Conservation (phyloP, 352 stramenopile species). For the Phytopythium cucurbitacearum region DNA sequence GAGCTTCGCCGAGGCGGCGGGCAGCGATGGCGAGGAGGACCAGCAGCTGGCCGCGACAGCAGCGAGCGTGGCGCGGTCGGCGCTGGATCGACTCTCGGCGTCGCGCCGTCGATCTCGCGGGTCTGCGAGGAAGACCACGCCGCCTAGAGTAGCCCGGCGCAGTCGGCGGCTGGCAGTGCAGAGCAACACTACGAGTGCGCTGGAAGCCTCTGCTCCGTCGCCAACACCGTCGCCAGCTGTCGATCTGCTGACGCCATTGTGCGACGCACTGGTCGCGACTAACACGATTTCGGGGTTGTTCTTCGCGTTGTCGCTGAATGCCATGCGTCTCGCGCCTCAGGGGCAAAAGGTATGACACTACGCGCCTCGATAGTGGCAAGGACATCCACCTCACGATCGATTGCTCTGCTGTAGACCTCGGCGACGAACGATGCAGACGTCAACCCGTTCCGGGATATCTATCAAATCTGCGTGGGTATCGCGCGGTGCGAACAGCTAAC, state of each 20-base stretch:
- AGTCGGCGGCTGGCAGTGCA: slow-evolving; percentile 18
- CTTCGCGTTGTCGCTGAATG: slow-evolving; percentile 33
- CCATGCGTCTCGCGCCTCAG: slow-evolving; percentile 15
- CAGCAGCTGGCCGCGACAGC: neutral
- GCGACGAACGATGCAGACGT: neutral
- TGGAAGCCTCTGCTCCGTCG: slow-evolving; percentile 2
- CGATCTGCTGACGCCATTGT: slow-evolving; percentile 24
- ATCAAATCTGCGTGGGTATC: slow-evolving; percentile 27
- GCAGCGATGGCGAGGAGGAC: slow-evolving; percentile 1
- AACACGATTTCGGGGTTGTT: slow-evolving; percentile 40
- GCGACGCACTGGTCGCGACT: slow-evolving; percentile 28
- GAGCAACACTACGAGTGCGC: slow-evolving; percentile 3
- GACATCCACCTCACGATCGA: too few species aligned
- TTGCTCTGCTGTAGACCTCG: too few species aligned
- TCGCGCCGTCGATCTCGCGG: neutral
- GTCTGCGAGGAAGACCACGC: neutral
- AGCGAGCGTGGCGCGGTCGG: too few species aligned
- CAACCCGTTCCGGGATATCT: slow-evolving; percentile 19
- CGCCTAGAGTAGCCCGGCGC: slow-evolving; percentile 8
- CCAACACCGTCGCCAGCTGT: neutral
- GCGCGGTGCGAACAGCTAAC: slow-evolving; percentile 34
- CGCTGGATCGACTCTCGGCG: too few species aligned
- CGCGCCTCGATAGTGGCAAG: too few species aligned
- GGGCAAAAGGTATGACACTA: neutral
- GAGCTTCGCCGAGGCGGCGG: slow-evolving; percentile 5